Evolutionary conservation across 1,284 basidiomycete genomes (phyloP), one percentile per base, ranked within the genome.

Genomic region (Cerrena zonata): DNA sequence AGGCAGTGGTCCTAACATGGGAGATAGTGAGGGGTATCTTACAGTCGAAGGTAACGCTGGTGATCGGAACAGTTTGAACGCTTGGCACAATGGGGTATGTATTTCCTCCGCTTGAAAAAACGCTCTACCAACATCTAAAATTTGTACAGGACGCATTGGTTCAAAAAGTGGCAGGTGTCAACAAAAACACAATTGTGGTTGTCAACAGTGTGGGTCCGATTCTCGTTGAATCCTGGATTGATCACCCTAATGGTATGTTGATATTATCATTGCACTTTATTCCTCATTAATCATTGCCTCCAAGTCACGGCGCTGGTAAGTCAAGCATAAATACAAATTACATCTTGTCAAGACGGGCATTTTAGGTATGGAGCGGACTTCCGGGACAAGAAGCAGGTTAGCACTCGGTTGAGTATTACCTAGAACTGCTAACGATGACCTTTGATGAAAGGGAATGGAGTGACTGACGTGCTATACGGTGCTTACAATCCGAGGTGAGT

Each of bases 201-300:
- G 76, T 89, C 7, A 83, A 91, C 62, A 77, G 77, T n/a, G 84
- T 86, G 45, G 86, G 86, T 0, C 79, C 84, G 0, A 77, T 88
- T 24, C 70, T 76, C 24, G 72, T 86, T 60, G 84, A 88, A 61
- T 60, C 72, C 7, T 88, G 85, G 85, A 80, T 86, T 44, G 30
- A 34, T 34, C 45, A 99, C 86, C 62, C 92, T 94, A 84, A 96
- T 89, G 63, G 99, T 95, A 5, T 93, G 94, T 68, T 97, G 94
- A 67, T 23, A 52, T 13, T 30, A 39, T 15, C 12, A 19, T 15
- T 47, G 11, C 38, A 18, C 13, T 18, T 25, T 7, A 4, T 41
- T 13, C 25, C 15, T 15, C 30, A 34, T 15, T 34, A 34, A 15
- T 34, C 7, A 34, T 34, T 34, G 30, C 43, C 26, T 45, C 11